Percentiles rank a stretch among this genome's conserved stretches.
Evolutionary conservation across 805 yeast species (phyloP).

Genomic region (Suhomyces faveliae): DNA sequence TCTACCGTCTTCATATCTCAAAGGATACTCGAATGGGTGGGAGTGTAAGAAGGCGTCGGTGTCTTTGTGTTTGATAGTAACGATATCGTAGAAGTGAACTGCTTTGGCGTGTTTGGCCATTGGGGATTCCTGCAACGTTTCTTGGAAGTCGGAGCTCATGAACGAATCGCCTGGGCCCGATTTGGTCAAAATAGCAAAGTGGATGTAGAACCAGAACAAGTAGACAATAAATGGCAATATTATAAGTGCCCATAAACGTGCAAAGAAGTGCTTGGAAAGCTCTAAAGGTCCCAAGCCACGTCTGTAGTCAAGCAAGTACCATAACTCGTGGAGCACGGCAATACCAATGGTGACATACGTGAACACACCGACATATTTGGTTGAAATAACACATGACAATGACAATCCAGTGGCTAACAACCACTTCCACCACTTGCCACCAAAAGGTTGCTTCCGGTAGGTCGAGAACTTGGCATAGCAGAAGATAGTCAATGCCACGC

Average conservation of each 20-base stretch:
- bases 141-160: constrained; percentile 96
- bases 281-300: constrained; percentile 59
- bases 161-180: constrained; percentile 97
- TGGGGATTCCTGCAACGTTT: constrained; percentile 81
- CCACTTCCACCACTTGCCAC: constrained; percentile 85
- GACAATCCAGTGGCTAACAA: constrained; percentile 77
- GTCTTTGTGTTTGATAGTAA: constrained; percentile 78
- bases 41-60: constrained; percentile 83
- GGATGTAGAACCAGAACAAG: constrained; percentile 88
- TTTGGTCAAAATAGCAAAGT: constrained; percentile 72
- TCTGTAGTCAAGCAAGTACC: constrained; percentile 77
- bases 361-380: constrained; percentile 94
- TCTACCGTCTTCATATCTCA: constrained; percentile 95
- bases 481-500: constrained; percentile 79
- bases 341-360: constrained; percentile 85
- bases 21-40: constrained; percentile 71
- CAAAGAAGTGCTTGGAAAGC: constrained; percentile 66
- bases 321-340: constrained; percentile 81
- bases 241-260: constrained; percentile 69
- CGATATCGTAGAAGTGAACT: constrained; percentile 70
- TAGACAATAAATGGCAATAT: constrained; percentile 80
- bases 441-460: constrained; percentile 64
- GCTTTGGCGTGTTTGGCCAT: constrained; percentile 67
- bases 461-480: constrained; percentile 75
- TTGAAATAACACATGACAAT: constrained; percentile 87